Conservation (phyloP, 192 early-diverging fungal genomes). For the Jimgerdemannia lactiflua region DNA sequence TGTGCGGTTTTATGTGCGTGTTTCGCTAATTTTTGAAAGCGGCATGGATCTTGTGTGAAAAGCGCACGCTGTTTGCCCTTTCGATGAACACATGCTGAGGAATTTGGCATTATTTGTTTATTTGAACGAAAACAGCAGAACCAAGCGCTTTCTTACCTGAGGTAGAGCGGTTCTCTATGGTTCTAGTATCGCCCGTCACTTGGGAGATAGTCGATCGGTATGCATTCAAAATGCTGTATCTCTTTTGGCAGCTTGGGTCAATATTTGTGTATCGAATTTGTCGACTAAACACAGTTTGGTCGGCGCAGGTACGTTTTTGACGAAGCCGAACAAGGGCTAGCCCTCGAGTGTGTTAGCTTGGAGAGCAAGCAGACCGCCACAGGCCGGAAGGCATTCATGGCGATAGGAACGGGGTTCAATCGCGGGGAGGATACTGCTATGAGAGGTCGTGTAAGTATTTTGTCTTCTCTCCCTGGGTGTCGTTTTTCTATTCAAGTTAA, state of each 20-base stretch:
- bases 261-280: conserved; percentile 15
- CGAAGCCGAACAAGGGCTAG: conserved; percentile 81
- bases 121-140: background rate
- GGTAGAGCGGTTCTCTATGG: conserved; percentile 64
- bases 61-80: too few relatives aligned
- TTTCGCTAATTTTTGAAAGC: too few relatives aligned
- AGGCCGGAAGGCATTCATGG: conserved; percentile 84
- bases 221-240: conserved; percentile 10
- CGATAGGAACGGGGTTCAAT: conserved; percentile 83
- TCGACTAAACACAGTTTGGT: conserved; percentile 19
- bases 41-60: too few relatives aligned
- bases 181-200: conserved; percentile 90
- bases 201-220: conserved; percentile 91
- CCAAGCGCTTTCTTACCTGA: conserved; percentile 53
- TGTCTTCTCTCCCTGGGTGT: background rate
- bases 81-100: too few relatives aligned
- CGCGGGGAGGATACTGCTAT: conserved; percentile 90
- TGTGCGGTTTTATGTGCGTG: too few relatives aligned
- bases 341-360: conserved; percentile 74
- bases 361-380: conserved; percentile 81
- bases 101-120: background rate
- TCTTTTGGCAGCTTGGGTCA: conserved; percentile 10
- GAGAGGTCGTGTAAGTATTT: conserved; percentile 68
- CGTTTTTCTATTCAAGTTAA: conserved; percentile 2
- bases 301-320: conserved; percentile 47